These are phyloP conservation scores for Aspergillus kassunensis DNA, from an alignment of 495 filamentous ascomycete species.

Conservation along the genomic window DNA sequence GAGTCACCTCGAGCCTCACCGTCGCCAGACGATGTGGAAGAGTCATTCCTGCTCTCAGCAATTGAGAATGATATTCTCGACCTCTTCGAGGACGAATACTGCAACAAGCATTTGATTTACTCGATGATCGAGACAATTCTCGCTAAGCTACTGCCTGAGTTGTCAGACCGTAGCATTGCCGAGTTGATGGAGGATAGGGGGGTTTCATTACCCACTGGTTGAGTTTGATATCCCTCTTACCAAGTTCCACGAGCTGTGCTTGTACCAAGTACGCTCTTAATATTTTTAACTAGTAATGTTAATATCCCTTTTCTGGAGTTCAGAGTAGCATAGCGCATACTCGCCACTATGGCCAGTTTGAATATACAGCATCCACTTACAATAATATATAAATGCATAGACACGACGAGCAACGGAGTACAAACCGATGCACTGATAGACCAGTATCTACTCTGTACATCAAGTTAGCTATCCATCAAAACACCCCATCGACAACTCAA, in stretches of 20 bases:
- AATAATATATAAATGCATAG: too few relatives aligned
- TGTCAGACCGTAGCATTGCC: slow-evolving; percentile 66
- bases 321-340: too few relatives aligned
- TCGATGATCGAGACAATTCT: slow-evolving; percentile 72
- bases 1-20: background rate
- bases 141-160: slow-evolving; percentile 75
- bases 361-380: too few relatives aligned
- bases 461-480: too few relatives aligned
- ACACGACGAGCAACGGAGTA: too few relatives aligned
- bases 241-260: background rate
- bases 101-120: slow-evolving; percentile 87
- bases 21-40: slow-evolving; percentile 18
- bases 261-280: too few relatives aligned
- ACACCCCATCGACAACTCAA: too few relatives aligned
- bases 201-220: slow-evolving; percentile 24
- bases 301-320: too few relatives aligned
- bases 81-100: slow-evolving; percentile 73
- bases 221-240: background rate
- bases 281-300: too few relatives aligned
- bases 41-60: slow-evolving; percentile 35
- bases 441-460: too few relatives aligned
- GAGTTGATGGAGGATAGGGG: slow-evolving; percentile 73
- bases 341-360: too few relatives aligned
- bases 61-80: slow-evolving; percentile 58
- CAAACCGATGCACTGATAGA: too few relatives aligned